Percentiles rank a stretch among this genome's conserved stretches.
Conservation (phyloP, 331 rosid genomes). For the Quercus lobata region DNA sequence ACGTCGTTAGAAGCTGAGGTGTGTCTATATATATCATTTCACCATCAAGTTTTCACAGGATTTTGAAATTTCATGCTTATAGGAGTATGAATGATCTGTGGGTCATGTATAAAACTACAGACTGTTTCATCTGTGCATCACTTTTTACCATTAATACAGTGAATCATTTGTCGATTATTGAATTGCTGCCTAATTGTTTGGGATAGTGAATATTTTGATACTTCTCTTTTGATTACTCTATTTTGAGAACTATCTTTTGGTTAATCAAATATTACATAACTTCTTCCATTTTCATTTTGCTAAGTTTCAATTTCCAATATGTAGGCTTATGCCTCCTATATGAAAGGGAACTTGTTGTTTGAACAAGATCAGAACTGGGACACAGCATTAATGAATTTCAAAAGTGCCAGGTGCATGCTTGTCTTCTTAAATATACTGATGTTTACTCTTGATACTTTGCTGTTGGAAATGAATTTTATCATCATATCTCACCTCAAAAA, state of each 20-base stretch:
- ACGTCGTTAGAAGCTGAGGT: slow-evolving; percentile 99
- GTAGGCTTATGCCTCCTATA: slow-evolving; percentile 94
- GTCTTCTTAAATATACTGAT: background rate
- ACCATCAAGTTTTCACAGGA: background rate
- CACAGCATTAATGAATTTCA: slow-evolving; percentile 79
- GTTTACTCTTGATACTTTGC: background rate
- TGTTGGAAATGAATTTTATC: background rate
- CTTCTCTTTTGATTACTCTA: background rate
- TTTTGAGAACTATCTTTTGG: background rate
- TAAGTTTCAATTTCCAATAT: slow-evolving; percentile 22
- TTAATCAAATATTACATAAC: slow-evolving; percentile 5
- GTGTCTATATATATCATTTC: slow-evolving; percentile 13
- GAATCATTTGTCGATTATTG: background rate
- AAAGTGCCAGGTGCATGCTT: slow-evolving; percentile 83
- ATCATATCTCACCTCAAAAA: background rate
- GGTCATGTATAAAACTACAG: background rate
- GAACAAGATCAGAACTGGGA: slow-evolving; percentile 98
- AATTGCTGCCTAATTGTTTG: background rate
- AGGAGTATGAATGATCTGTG: background rate
- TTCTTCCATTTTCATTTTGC: background rate
- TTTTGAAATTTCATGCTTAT: background rate
- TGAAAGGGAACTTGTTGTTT: slow-evolving; percentile 96
- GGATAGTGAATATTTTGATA: background rate
- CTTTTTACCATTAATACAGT: background rate
- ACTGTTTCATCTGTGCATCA: background rate